These are phyloP conservation scores for Hymenoscyphus albidus DNA, from an alignment of 2,329 filamentous ascomycete genomes.

Conservation along the genomic window DNA sequence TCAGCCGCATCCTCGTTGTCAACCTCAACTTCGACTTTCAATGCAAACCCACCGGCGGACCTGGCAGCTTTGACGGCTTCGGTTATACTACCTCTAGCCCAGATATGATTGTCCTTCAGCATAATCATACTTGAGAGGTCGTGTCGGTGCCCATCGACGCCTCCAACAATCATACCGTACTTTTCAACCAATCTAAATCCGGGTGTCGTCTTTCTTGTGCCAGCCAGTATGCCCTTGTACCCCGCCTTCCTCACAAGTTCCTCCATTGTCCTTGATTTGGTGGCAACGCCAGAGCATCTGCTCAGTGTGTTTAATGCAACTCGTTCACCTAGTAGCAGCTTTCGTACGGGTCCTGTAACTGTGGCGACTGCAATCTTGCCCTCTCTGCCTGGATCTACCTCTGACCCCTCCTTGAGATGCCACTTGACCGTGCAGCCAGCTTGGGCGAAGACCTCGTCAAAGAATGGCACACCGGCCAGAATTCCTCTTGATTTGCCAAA, in stretches of 20 bases:
- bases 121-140: slow-evolving; percentile 95
- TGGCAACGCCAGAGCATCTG: slow-evolving; percentile 87
- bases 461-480: slow-evolving; percentile 89
- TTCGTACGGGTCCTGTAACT: slow-evolving; percentile 77
- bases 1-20: slow-evolving; percentile 84
- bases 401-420: slow-evolving; percentile 72
- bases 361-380: slow-evolving; percentile 66
- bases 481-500: slow-evolving; percentile 72
- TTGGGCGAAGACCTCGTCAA: slow-evolving; percentile 88
- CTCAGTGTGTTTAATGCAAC: slow-evolving; percentile 89
- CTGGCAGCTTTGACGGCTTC: slow-evolving; percentile 82
- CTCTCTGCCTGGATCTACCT: slow-evolving; percentile 54
- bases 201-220: slow-evolving; percentile 94
- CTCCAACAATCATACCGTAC: slow-evolving; percentile 94
- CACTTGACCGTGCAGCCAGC: slow-evolving; percentile 89
- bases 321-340: slow-evolving; percentile 78
- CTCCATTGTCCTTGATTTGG: slow-evolving; percentile 56
- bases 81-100: slow-evolving; percentile 82
- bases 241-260: slow-evolving; percentile 58
- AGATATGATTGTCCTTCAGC: slow-evolving; percentile 99
- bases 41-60: slow-evolving; percentile 77
- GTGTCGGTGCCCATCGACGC: slow-evolving; percentile 86
- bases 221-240: slow-evolving; percentile 81
- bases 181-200: slow-evolving; percentile 96
- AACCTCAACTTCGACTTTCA: slow-evolving; percentile 96